These are phyloP conservation scores for Uncinocarpus reesii DNA, from an alignment of 2,329 filamentous ascomycete genomes.

Conservation along the genomic window DNA sequence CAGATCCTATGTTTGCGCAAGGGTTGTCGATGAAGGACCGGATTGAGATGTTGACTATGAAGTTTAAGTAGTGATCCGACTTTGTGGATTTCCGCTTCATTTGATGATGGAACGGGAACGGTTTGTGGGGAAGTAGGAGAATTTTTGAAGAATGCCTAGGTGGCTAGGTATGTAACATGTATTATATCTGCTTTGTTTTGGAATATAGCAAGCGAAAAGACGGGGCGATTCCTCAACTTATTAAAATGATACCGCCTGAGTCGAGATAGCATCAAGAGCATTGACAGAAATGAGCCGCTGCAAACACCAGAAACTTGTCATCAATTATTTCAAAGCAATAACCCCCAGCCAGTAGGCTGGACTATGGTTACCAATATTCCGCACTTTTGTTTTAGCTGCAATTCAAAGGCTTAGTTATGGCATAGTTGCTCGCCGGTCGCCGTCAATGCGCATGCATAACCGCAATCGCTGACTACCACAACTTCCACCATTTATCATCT, in stretches of 20 bases:
- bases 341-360: too few relatives aligned
- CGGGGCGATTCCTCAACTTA: neutral
- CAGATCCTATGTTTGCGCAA: slow-evolving; percentile 27
- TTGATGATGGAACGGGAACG: neutral
- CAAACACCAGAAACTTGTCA: too few relatives aligned
- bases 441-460: too few relatives aligned
- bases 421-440: too few relatives aligned
- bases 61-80: neutral
- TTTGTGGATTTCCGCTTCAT: neutral
- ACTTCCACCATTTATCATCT: slow-evolving; percentile 2
- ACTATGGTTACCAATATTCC: too few relatives aligned
- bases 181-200: slow-evolving; percentile 4
- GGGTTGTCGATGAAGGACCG: slow-evolving; percentile 30
- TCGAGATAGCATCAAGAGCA: too few relatives aligned
- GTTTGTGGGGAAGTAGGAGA: neutral
- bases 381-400: too few relatives aligned
- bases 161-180: neutral
- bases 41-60: slow-evolving; percentile 25
- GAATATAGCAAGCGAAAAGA: neutral
- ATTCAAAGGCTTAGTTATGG: too few relatives aligned
- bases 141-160: neutral
- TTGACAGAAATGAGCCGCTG: too few relatives aligned
- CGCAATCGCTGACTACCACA: slow-evolving; percentile 8
- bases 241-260: too few relatives aligned
- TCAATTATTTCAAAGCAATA: too few relatives aligned